Base-by-base conservation (phyloP, 2,329 filamentous ascomycete genomes). In the Pezicula neosporulosa region DNA sequence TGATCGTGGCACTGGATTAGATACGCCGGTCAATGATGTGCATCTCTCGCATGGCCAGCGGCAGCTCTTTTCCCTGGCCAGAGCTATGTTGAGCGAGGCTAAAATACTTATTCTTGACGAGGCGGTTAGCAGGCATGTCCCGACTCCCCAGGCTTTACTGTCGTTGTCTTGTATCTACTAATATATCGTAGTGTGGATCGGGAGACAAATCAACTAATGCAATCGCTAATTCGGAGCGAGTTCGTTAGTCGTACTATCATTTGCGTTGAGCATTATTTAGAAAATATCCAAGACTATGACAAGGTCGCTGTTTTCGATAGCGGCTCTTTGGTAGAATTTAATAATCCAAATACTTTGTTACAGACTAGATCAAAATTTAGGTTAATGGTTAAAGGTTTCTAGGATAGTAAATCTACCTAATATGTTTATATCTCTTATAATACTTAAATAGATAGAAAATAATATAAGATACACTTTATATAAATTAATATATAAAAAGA, bases 281-380 rank as follows among this genome's bases (percentile, higher is more conserved):
- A 68, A 4, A 77, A 73, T 0, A 74, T 78, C 39, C 64, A 73
- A 37, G 75, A 76, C 53, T 78, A 75, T 62, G 76, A 80, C 59
- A 70, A 68, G 47, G 70, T 80, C 33, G 68, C 72, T 1, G 73
- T 80, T 5, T 69, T 80, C 61, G 72, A 77, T 55, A 48, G 65
- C 43, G 70, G 71, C n/a, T 73, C 81, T 55, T 85, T 96, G 16
- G 78, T 92, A 9, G 91, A 97, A 71, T 97, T 82, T 64, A 92
- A 36, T 24, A 5, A 6, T 21, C 39, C 39, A 21, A 2, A 16
- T 19, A 13, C 39, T 24, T 21, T 42, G 19, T 19, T 42, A 16
- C n/a, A 42, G 39, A 42, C 3, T 6, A 24, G 24, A 6, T 24
- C 24, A 24, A 24, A 24, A 6, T 24, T 24, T 6, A 24, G 24